Evolutionary conservation across 1,284 basidiomycete species (phyloP), one percentile per base, ranked within the genome.

Genomic region (Hypsizygus ulmarius): DNA sequence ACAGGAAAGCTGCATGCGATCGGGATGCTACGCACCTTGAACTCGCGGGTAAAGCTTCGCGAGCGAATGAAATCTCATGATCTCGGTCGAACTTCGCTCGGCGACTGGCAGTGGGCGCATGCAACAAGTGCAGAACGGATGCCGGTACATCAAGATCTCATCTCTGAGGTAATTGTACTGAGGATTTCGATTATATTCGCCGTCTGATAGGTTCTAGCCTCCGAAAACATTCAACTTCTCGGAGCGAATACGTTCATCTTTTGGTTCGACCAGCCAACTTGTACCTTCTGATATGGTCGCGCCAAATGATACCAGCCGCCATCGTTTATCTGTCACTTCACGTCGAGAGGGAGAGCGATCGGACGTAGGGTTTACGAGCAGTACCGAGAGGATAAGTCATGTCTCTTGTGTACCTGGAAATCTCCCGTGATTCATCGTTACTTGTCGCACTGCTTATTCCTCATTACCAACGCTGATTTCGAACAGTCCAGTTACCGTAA

Each of bases 1-100:
- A 74, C 74, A 1, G 77, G 74, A 35, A 79, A 79, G 55, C 65
- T 79, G 47, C 78, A 77, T 33, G 65, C 68, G 6, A 66, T 77
- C 39, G 74, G 74, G 8, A 66, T 78, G 52, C 58, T 79, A 35
- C 70, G 72, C 19, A 73, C 72, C 1, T 57, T 78, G 16, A 78
- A 78, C 59, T 69, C 71, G 29, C 65, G 77, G 25, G 58, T 57
- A 16, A 62, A 64, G 33, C 62, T 78, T 41, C 71, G 74, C 33
- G 58, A 62, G 39, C 60, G 64, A n/a, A 64, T 77, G 54, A 60
- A 66, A 14, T 70, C 70, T 9, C 59, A 65, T 15, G 67, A 68
- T 35, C 45, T 72, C 6, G 73, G 72, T 25, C 61, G 74, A 16
- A 65, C 59, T 12, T 71, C 70, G 9, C 59, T 78, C 5, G 59